These are phyloP conservation scores for Eruca vesicaria DNA, from an alignment of 441 rosid genomes.

Conservation along the genomic window DNA sequence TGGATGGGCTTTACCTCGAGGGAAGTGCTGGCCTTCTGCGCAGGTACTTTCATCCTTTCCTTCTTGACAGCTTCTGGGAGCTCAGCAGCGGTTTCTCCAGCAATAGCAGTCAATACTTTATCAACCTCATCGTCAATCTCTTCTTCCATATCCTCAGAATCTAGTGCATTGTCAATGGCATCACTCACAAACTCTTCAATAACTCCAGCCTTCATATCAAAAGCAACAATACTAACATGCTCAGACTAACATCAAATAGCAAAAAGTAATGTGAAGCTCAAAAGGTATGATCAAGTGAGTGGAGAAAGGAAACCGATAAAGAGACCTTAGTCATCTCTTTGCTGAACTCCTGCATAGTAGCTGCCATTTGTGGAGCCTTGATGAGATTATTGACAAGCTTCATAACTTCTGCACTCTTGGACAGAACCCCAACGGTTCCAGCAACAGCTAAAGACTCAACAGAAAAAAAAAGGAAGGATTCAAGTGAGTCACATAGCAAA, in stretches of 20 bases:
- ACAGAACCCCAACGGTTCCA: conserved; percentile 82
- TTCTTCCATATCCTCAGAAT: conserved; percentile 86
- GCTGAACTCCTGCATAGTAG: conserved; percentile 87
- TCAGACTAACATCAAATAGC: no score
- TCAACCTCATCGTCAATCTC: conserved; percentile 94
- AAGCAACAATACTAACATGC: neutral
- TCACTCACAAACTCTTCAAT: conserved; percentile 88
- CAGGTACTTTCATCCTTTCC: conserved; percentile 65
- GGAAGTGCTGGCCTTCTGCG: conserved; percentile 47
- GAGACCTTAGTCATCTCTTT: conserved; percentile 93
- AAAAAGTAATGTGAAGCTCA: no score
- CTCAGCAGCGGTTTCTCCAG: conserved; percentile 94
- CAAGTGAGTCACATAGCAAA: neutral
- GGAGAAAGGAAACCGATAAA: neutral
- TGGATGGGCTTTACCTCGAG: conserved; percentile 39
- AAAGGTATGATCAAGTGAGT: no score
- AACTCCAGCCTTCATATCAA: conserved; percentile 68
- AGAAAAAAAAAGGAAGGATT: neutral
- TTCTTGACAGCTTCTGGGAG: conserved; percentile 78
- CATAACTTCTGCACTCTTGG: conserved; percentile 96
- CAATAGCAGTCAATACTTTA: conserved; percentile 83
- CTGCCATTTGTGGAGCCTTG: conserved; percentile 95
- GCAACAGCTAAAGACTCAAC: conserved; percentile 72
- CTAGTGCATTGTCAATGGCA: conserved; percentile 74
- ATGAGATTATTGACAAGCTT: conserved; percentile 90